Conservation (phyloP, 768 basidiomycete genomes). For the Lactarius tabidus region DNA sequence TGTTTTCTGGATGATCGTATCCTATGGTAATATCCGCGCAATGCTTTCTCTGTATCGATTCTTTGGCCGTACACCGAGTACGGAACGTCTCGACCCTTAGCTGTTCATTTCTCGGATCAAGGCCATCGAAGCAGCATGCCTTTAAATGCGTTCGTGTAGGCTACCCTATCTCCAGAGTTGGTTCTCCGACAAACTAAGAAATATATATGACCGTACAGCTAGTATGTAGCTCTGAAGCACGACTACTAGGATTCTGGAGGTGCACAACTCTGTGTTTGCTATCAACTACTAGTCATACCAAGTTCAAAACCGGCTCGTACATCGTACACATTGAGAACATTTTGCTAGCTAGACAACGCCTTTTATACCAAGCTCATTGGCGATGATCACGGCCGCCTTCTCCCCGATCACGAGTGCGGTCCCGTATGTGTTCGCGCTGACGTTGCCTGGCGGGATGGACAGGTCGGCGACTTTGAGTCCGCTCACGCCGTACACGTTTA, state of each 20-base stretch:
- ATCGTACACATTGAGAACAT: background rate
- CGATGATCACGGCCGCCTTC: conserved; percentile 58
- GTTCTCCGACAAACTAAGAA: background rate
- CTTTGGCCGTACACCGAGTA: background rate
- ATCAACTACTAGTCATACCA: background rate
- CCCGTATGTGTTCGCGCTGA: conserved; percentile 43
- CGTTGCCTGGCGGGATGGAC: conserved; percentile 38
- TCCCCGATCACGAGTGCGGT: conserved; percentile 49
- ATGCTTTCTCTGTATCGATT: too few relatives aligned
- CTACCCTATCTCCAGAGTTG: background rate
- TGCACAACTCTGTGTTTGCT: background rate
- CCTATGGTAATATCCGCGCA: too few relatives aligned
- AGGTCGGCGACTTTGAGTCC: conserved; percentile 53
- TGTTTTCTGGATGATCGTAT: too few relatives aligned
- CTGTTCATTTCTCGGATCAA: too few relatives aligned
- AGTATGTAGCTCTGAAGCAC: background rate
- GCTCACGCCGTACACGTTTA: conserved; percentile 58
- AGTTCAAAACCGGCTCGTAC: background rate
- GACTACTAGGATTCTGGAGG: background rate
- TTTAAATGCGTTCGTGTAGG: background rate
- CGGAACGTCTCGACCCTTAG: too few relatives aligned
- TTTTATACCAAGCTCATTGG: conserved; percentile 44
- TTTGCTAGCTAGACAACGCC: conserved; percentile 34
- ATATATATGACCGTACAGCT: background rate
- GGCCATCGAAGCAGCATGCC: background rate